Evolutionary conservation across 2,329 filamentous ascomycete species (phyloP), one percentile per base, ranked within the genome.

Genomic region (Ceratocystis smalleyi): DNA sequence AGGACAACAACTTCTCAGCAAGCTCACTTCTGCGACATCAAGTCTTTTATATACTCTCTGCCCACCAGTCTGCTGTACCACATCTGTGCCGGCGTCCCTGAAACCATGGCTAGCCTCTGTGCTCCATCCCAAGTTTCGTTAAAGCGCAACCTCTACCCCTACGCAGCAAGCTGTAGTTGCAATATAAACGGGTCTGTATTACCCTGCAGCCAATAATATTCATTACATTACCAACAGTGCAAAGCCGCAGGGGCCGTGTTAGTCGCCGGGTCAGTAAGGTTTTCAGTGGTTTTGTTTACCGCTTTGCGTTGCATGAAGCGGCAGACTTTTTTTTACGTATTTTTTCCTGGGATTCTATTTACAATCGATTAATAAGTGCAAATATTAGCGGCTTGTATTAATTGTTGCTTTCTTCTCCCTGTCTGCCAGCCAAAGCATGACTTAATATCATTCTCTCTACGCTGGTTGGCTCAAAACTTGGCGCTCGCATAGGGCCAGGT

Each of bases 181-280:
- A 27, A n/a, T 54, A 43, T 19, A 64, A 51, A 17, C 40, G 55
- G 63, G 27, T 43, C 43, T 17, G 22, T 12, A n/a, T 15, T 15
- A 12, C 7, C 5, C 1, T 15, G 6, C 8, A 19, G 22, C 63
- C 43, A 64, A 64, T 64, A 30, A 61, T 2, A 43, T 2, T 1
- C 3, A 1, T 1, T 2, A 10, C 17, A 64, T 64, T 64, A 64
- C 57, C 43, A 64, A 64, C 5, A n/a, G 55, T 60, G 24, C 45
- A 61, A 64, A 17, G 51, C 22, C 51, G 51, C 27, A 55, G 24
- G 51, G 51, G 43, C 63, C 10, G 40, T 43, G 49, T 43, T 27
- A 27, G 49, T 57, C 54, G 60, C 27, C n/a, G n/a, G 19, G 27
- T 15, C 3, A 15, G 24, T 17, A 7, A 40, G 35, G 35, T 15